Evolutionary conservation across 768 basidiomycete species (phyloP).

Genomic region (Mycena crocata): DNA sequence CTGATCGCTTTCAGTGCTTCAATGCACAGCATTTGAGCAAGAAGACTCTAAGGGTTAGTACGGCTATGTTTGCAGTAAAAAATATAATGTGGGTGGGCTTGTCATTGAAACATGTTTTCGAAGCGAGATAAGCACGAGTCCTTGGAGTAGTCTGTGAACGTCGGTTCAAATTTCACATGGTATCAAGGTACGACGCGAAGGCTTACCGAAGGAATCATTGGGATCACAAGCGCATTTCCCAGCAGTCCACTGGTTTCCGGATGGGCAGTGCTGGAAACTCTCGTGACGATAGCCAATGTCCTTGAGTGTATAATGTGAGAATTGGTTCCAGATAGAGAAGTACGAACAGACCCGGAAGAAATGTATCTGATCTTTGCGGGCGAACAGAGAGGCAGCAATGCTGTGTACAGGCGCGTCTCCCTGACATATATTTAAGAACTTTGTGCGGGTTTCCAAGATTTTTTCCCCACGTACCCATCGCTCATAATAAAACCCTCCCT

Average conservation of each 20-base stretch:
- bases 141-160: conserved; percentile 49
- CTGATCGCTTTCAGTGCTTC: no score
- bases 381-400: conserved; percentile 91
- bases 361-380: conserved; percentile 91
- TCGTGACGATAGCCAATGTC: conserved; percentile 90
- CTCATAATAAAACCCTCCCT: conserved; percentile 95
- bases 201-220: conserved; percentile 80
- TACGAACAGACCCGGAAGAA: conserved; percentile 10
- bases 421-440: no score
- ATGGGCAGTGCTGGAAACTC: conserved; percentile 82
- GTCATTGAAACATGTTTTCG: conserved; percentile 49
- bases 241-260: conserved; percentile 63
- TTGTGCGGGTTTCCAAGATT: no score
- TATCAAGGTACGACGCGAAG: conserved; percentile 36
- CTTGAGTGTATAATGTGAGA: conserved; percentile 61
- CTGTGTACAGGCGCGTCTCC: conserved; percentile 93
- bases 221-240: conserved; percentile 81
- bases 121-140: conserved; percentile 56
- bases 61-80: not conserved
- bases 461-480: no score
- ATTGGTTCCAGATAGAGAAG: not conserved
- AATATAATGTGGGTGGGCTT: not conserved
- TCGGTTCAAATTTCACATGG: not conserved
- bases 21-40: no score
- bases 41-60: not conserved